Evolutionary conservation across 176 grass and related monocot species (phyloP).

Genomic region (Carex myosuroides): DNA sequence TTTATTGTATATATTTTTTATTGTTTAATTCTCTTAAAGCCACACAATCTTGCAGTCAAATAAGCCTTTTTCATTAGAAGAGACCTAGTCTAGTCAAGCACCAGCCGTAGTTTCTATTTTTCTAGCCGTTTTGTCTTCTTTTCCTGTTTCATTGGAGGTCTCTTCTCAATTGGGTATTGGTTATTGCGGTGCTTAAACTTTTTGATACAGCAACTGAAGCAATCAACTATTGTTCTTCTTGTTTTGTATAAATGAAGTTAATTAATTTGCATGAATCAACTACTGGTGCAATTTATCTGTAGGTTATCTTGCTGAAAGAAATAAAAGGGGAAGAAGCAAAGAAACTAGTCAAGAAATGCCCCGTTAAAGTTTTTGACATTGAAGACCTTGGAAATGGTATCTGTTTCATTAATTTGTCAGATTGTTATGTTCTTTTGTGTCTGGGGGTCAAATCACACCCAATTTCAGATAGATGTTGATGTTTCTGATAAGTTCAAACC

Average conservation of each 20-base stretch:
- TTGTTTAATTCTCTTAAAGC: background rate
- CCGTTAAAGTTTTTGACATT: constrained; percentile 87
- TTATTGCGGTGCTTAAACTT: background rate
- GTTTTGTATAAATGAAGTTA: background rate
- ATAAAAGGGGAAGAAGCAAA: constrained; percentile 51
- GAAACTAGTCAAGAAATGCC: constrained; percentile 62
- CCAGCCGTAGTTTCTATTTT: background rate
- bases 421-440: background rate
- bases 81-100: background rate
- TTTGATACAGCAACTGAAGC: background rate
- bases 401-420: constrained; percentile 7
- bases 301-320: constrained; percentile 64
- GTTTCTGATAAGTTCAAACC: background rate
- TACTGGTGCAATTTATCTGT: background rate
- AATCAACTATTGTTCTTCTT: background rate
- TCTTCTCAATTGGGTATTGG: background rate
- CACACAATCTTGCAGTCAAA: background rate
- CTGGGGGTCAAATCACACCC: background rate
- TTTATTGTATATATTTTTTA: constrained; percentile 4
- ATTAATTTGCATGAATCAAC: constrained; percentile 1
- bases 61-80: background rate
- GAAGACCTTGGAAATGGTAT: constrained; percentile 80
- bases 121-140: background rate
- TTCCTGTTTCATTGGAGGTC: background rate
- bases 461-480: background rate